Evolutionary conservation across 129 eudicot species (phyloP).

Genomic region (Calendula officinalis): DNA sequence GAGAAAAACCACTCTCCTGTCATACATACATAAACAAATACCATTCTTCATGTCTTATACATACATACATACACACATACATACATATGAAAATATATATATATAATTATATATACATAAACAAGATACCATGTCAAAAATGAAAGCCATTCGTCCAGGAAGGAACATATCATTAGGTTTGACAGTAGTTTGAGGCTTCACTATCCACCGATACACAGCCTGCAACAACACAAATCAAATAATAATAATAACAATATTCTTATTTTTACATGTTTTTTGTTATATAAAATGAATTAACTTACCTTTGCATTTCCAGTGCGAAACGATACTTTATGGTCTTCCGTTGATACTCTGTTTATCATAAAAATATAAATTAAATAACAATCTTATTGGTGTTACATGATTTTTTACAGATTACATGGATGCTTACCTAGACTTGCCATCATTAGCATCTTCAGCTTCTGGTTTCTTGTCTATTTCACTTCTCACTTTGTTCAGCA

Average conservation of each 20-base stretch:
- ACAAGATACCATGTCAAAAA: slow-evolving; percentile 73
- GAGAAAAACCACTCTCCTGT: slow-evolving; percentile 85
- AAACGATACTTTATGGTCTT: slow-evolving; percentile 72
- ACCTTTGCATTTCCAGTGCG: slow-evolving; percentile 94
- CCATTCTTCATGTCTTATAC: slow-evolving; percentile 17
- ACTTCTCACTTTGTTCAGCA: slow-evolving; percentile 87
- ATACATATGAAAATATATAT: no score
- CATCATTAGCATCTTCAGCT: slow-evolving; percentile 64
- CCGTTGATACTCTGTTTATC: slow-evolving; percentile 60
- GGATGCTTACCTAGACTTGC: slow-evolving; percentile 52
- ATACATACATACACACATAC: background rate
- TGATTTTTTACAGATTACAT: background rate
- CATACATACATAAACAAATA: slow-evolving; percentile 20
- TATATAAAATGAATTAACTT: background rate
- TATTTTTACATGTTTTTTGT: no score
- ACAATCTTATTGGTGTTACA: slow-evolving; percentile 9
- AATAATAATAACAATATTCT: no score
- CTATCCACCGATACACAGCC: slow-evolving; percentile 90
- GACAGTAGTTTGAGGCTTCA: slow-evolving; percentile 74
- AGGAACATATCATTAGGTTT: slow-evolving; percentile 92
- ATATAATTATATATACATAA: background rate
- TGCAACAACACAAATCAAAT: slow-evolving; percentile 39
- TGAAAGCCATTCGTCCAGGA: slow-evolving; percentile 96
- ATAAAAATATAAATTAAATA: slow-evolving; percentile 11
- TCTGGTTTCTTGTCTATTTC: slow-evolving; percentile 93